Evolutionary conservation across 164 flowering plant genomes (phyloP).

Genomic region (Vitis rotundifolia): DNA sequence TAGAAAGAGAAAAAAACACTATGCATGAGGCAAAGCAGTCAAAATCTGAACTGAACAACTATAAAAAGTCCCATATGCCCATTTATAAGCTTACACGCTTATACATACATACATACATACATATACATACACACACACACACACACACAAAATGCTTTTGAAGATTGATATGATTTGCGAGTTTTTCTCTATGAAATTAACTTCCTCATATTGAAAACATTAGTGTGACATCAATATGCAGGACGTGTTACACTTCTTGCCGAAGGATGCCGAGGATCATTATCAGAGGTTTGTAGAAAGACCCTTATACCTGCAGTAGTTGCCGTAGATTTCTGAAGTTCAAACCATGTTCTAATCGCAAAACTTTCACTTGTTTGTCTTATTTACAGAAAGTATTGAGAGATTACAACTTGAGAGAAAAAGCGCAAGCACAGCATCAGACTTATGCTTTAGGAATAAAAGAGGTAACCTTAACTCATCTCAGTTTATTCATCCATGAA

Average conservation of each 20-base stretch:
- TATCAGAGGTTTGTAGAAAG: conserved; percentile 72
- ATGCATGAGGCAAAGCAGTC: too few relatives aligned
- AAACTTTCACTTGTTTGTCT: conserved; percentile 10
- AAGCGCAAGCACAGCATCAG: conserved; percentile 81
- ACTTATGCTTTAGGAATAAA: conserved; percentile 97
- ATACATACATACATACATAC: neutral
- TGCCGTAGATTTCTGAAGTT: neutral
- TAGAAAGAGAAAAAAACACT: too few relatives aligned
- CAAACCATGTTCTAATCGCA: conserved; percentile 2
- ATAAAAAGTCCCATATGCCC: too few relatives aligned
- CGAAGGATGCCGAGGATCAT: conserved; percentile 98
- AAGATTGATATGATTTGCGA: neutral
- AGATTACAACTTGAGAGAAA: conserved; percentile 68
- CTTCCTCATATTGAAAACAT: conserved; percentile 1
- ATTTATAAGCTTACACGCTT: too few relatives aligned
- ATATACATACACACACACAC: neutral
- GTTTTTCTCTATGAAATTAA: neutral
- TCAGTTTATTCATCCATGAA: too few relatives aligned
- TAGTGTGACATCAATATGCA: conserved; percentile 31
- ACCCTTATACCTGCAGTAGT: conserved; percentile 1
- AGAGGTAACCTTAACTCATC: conserved; percentile 53
- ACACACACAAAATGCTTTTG: neutral
- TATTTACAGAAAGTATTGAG: conserved; percentile 60
- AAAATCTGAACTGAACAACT: too few relatives aligned
- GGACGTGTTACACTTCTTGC: conserved; percentile 81